These are phyloP conservation scores for Rhynchosporium agropyri DNA, from an alignment of 2,329 filamentous ascomycete species.

Conservation along the genomic window DNA sequence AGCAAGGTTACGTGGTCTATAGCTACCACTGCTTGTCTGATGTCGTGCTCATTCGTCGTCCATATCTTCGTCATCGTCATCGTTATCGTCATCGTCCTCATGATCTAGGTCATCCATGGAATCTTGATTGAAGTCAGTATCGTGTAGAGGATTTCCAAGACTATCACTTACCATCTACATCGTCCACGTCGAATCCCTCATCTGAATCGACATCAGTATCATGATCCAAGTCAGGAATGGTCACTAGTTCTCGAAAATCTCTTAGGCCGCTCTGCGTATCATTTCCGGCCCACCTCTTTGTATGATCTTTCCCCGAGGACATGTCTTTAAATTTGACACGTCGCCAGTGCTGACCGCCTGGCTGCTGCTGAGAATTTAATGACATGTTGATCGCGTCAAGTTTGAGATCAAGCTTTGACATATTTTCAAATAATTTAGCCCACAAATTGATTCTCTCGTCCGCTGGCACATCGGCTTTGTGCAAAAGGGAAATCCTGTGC, in stretches of 20 bases:
- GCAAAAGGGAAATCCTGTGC: slow-evolving; percentile 45
- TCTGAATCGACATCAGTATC: slow-evolving; percentile 8
- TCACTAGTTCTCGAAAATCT: slow-evolving; percentile 19
- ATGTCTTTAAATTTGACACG: slow-evolving; percentile 21
- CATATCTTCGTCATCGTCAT: not conserved
- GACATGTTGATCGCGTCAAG: slow-evolving; percentile 25
- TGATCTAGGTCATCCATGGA: slow-evolving; percentile 5
- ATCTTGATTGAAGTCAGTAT: slow-evolving; percentile 9
- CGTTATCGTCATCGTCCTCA: slow-evolving; percentile 8
- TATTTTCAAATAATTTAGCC: slow-evolving; percentile 44
- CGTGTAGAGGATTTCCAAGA: not conserved
- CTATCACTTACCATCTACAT: not conserved
- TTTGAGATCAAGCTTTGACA: slow-evolving; percentile 38
- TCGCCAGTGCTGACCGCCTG: not conserved
- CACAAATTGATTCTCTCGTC: slow-evolving; percentile 44
- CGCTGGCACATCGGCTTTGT: slow-evolving; percentile 31
- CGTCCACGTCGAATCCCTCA: not conserved
- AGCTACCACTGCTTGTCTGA: too few relatives aligned
- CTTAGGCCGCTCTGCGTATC: slow-evolving; percentile 30
- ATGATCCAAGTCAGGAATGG: not conserved
- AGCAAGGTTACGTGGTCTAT: too few relatives aligned
- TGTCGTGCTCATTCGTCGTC: not conserved
- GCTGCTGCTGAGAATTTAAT: slow-evolving; percentile 16
- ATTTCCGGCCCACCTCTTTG: slow-evolving; percentile 27
- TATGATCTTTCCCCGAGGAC: not conserved